phyloP scores from a whole-genome alignment of 139 green algal genomes.

The Limnomonas spitsbergensis region DNA sequence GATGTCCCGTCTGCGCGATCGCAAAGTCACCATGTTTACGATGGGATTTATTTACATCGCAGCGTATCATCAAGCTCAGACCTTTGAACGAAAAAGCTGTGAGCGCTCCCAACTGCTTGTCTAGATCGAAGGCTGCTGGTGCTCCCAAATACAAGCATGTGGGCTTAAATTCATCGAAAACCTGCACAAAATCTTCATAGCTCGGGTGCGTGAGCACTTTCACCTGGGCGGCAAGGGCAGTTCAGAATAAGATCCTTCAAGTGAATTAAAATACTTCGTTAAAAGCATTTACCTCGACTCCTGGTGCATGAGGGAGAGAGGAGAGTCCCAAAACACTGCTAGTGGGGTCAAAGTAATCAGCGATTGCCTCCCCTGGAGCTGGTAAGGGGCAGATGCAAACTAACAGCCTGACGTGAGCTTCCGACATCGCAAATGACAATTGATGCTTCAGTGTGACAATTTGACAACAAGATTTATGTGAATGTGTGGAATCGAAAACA shows the following conservation, averaged over 20 bases:
- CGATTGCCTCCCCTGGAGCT: not conserved
- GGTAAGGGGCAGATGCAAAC: too few species aligned
- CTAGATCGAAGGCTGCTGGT: constrained; percentile 3
- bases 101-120: constrained; percentile 6
- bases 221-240: constrained; percentile 38
- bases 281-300: not conserved
- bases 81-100: constrained; percentile 29
- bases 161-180: constrained; percentile 40
- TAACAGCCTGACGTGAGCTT: too few species aligned
- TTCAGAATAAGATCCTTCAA: too few species aligned
- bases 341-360: constrained; percentile 4
- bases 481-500: too few species aligned
- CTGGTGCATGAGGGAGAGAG: not conserved
- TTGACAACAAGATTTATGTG: too few species aligned
- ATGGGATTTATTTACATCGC: too few species aligned
- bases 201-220: constrained; percentile 41
- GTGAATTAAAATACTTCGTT: too few species aligned
- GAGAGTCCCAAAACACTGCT: not conserved
- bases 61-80: too few species aligned
- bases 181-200: constrained; percentile 36
- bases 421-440: too few species aligned
- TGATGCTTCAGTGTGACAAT: too few species aligned
- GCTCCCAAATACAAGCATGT: constrained; percentile 60
- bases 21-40: too few species aligned
- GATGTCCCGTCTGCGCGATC: not conserved